Base-by-base conservation (phyloP, 108 stramenopile species). In the Skeletonema marinoi region DNA sequence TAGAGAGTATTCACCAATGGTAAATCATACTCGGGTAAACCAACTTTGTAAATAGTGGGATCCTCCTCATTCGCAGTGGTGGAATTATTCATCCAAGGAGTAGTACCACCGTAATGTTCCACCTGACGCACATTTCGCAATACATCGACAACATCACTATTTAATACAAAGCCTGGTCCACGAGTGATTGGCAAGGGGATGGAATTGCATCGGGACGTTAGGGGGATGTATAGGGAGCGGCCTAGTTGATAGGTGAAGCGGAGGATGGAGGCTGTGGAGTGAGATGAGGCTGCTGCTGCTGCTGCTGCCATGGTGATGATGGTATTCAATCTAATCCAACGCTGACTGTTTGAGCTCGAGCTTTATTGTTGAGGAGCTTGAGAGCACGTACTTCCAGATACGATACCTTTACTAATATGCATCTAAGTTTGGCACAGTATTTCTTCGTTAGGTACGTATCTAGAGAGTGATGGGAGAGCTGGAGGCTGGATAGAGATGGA, bases 161-260 rank as follows among this genome's bases (percentile, higher is more conserved):
- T 82, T 35, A 93, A 73, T 21, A 69, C 4, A 56, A 93, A 93
- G 66, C 66, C 65, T 12, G 88, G 88, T 16, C 92, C 92, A 30
- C 92, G 73, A 0, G 89, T 88, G 42, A 80, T 62, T 2, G 92
- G 88, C 19, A 93, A 73, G 0, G 92, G 88, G 19, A 50, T 32
- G 33, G 84, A 82, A 64, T 93, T 89, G 70, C 85, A 88, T 16
- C 81, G 80, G 39, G 81, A 80, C 19, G 92, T 93, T 21, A 93
- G 42, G 1, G 92, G 92, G 42, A 93, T 79, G 80, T 93, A 93
- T 29, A 93, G 77, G 13, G 87, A 76, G 12, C 81, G 76, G 2
- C 90, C 89, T 42, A 93, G 73, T 17, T 71, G 69, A 71, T 93
- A 93, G 65, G 88, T 90, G 63, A 88, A 83, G 68, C 71, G 71